A percentile compares a stretch with the other conserved stretches of the same genome.
These are phyloP conservation scores for Pichia sporocuriosa DNA, from an alignment of 805 yeast genomes.

Conservation along the genomic window DNA sequence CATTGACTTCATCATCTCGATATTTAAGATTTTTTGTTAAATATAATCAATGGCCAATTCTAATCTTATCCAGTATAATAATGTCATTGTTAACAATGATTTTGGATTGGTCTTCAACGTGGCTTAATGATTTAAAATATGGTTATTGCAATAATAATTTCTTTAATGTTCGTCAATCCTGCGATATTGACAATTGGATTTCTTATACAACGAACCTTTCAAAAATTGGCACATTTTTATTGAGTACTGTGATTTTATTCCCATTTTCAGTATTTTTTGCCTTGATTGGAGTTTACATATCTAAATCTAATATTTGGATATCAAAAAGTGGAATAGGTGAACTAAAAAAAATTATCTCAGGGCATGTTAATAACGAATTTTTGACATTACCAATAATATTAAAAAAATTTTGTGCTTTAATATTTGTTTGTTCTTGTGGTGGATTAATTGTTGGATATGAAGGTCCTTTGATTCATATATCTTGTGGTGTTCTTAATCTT, in stretches of 20 bases:
- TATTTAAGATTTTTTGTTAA: slow-evolving; percentile 1
- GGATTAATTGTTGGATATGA: slow-evolving; percentile 84
- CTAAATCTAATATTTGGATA: slow-evolving; percentile 32
- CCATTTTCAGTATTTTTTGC: slow-evolving; percentile 35
- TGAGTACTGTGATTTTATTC: slow-evolving; percentile 26
- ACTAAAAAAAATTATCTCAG: slow-evolving; percentile 60
- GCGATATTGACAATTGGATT: slow-evolving; percentile 26
- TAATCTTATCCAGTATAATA: slow-evolving; percentile 38
- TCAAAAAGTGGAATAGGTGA: slow-evolving; percentile 67
- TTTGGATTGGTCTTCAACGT: slow-evolving; percentile 43
- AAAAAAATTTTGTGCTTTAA: slow-evolving; percentile 50
- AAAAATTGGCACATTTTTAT: neutral
- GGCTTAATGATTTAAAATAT: slow-evolving; percentile 45
- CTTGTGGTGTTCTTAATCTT: slow-evolving; percentile 50
- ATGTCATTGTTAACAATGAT: slow-evolving; percentile 44
- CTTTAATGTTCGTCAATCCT: slow-evolving; percentile 26
- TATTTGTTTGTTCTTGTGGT: slow-evolving; percentile 55
- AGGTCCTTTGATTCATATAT: slow-evolving; percentile 79
- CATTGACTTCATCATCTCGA: slow-evolving; percentile 1
- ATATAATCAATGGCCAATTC: slow-evolving; percentile 38
- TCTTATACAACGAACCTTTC: slow-evolving; percentile 28
- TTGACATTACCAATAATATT: slow-evolving; percentile 46
- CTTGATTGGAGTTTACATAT: slow-evolving; percentile 29
- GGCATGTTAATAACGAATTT: slow-evolving; percentile 49
- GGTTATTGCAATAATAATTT: slow-evolving; percentile 40